Percentiles rank a stretch among this genome's conserved stretches.
Conservation (phyloP, 495 filamentous ascomycete species). For the Aspergillus hancockii region DNA sequence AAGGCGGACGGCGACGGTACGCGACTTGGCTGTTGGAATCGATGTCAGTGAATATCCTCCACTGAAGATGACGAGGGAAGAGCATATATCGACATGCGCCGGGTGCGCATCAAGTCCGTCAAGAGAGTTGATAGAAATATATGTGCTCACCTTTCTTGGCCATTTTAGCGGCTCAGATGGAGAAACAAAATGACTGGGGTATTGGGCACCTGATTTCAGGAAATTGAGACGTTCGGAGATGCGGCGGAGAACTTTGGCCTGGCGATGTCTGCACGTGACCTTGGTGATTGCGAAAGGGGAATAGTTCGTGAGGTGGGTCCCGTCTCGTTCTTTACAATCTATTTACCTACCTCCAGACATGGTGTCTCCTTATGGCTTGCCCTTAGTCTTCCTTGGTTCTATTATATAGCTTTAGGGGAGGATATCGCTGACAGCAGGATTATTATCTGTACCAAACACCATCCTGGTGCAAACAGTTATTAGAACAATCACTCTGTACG, state of each 20-base stretch:
- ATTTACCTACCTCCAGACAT: too few species aligned
- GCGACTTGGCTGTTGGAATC: slow-evolving; percentile 72
- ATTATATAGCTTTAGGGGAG: not conserved
- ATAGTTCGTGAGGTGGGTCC: not conserved
- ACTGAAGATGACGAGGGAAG: not conserved
- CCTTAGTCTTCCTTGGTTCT: too few species aligned
- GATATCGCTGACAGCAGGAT: too few species aligned
- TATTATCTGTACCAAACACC: not conserved
- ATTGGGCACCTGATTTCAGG: not conserved
- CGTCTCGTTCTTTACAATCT: too few species aligned
- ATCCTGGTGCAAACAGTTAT: too few species aligned
- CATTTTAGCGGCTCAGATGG: slow-evolving; percentile 18
- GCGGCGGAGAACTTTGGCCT: slow-evolving; percentile 16
- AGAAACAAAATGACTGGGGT: not conserved
- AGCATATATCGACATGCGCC: not conserved
- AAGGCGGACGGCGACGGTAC: slow-evolving; percentile 88
- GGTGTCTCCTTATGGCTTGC: too few species aligned
- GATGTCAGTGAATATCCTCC: slow-evolving; percentile 10
- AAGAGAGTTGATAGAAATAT: not conserved
- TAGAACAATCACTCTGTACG: too few species aligned
- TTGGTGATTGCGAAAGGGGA: not conserved
- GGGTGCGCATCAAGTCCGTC: not conserved
- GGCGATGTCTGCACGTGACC: slow-evolving; percentile 13
- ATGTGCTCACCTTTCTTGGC: slow-evolving; percentile 26
- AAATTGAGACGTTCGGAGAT: slow-evolving; percentile 9